Evolutionary conservation across 148 eudicot species (phyloP), one percentile per base, ranked within the genome.

Genomic region (Camellia japonica): DNA sequence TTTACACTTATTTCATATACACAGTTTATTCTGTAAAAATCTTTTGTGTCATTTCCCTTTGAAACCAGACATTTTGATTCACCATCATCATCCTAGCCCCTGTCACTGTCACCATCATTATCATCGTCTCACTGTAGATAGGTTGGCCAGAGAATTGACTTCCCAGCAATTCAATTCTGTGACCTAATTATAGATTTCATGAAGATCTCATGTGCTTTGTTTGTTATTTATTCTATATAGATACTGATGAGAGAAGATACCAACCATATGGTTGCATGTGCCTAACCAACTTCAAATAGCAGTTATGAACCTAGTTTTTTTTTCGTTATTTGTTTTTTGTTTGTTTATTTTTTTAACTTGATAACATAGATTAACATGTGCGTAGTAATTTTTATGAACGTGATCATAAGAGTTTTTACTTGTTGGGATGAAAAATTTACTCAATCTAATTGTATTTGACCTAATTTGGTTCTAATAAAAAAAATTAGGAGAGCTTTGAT

Each of bases 111-210:
- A 16, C 5, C 5, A 15, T 16, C 30, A n/a, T n/a, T n/a, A n/a
- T 47, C 51, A 13, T 13, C 62, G n/a, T 60, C 64, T 60, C 64
- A 66, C 13, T 4, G 70, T 13, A 66, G 46, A 44, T 11, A 66
- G 70, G 70, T 66, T 46, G 52, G 51, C 73, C 52, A 15, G 43
- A 23, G 52, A 69, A 69, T 46, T n/a, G 52, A 69, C 73, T 18
- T 12, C 23, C 73, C 1, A 44, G 54, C 52, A 43, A 69, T 19
- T 38, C 71, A 30, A 7, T 4, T 2, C 20, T 46, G 3, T 69
- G 73, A 43, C 51, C 71, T 42, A 42, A 42, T 1, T 5, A 9
- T 56, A 38, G 30, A 30, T 38, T 38, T 68, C 71, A 42, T 68
- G 71, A 13, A 66, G 46, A 68, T 68, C 49, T 68, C 52, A 7